Conservation (phyloP, 345 rosid genomes). For the Carallia brachiata region DNA sequence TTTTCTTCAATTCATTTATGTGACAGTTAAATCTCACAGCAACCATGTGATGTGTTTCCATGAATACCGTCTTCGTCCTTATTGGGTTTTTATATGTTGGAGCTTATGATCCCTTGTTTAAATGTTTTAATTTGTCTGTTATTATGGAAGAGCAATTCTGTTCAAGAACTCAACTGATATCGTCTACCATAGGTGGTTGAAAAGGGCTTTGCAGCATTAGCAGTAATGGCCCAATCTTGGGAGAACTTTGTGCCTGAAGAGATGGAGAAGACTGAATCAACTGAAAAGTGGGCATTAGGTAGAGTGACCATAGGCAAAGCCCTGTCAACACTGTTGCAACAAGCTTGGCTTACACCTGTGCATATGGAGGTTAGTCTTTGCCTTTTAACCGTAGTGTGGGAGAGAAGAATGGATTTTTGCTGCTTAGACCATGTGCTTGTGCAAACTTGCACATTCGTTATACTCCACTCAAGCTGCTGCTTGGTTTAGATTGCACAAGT, state of each 20-base stretch:
- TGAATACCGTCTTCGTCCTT: background rate
- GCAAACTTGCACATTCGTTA: background rate
- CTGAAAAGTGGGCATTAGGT: conserved; percentile 50
- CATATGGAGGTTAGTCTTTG: conserved; percentile 40
- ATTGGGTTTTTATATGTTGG: background rate
- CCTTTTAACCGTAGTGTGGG: background rate
- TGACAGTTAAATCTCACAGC: background rate
- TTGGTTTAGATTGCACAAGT: background rate
- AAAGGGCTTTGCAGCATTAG: conserved; percentile 64
- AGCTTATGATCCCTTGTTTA: background rate
- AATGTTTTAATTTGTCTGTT: background rate
- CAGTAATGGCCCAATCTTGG: conserved; percentile 69
- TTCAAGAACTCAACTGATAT: conserved; percentile 8
- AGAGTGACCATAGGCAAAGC: conserved; percentile 58
- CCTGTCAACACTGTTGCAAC: conserved; percentile 69
- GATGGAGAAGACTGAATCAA: conserved; percentile 39
- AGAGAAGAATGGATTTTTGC: background rate
- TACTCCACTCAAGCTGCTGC: background rate
- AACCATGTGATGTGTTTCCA: background rate
- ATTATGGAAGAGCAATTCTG: conserved; percentile 6
- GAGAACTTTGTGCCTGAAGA: conserved; percentile 55
- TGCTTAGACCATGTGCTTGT: background rate
- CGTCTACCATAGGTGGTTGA: conserved; percentile 53
- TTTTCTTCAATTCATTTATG: background rate
- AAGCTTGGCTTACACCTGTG: conserved; percentile 58